Evolutionary conservation across 768 basidiomycete genomes (phyloP), one percentile per base, ranked within the genome.

Genomic region (Nidularia pulvinata): DNA sequence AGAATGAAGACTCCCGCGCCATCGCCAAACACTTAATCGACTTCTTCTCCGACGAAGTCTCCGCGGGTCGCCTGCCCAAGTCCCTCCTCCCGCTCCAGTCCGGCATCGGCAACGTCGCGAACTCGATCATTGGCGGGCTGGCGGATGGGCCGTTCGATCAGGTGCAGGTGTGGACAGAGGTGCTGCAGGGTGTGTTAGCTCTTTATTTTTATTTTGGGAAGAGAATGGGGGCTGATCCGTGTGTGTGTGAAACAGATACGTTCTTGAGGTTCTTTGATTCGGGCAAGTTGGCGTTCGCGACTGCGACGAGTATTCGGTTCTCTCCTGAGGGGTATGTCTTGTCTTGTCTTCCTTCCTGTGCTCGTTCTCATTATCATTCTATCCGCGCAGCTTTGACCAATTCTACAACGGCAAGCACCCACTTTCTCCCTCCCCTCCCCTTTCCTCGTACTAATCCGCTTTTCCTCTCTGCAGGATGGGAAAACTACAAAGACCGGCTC

Each of bases 121-220:
- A 80, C 53, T 75, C 72, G 0, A 79, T 80, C 52, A 80, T 80
- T 52, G 78, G 77, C 2, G 77, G 77, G 3, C 65, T 79, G 1
- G 77, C 77, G 0, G 75, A 74, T 0, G 78, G 77, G 1, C 77
- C 78, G 1, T 80, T 79, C 46, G 73, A 80, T 34, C 67, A 75
- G 48, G 77, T 80, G 6, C 74, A 76, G 59, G 78, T 78, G 11
- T 80, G 77, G 76, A 80, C 77, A 5, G 78, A 78, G 61, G 78
- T 79, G 1, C 57, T 80, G 32, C 77, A 77, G 56, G 73, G 72
- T 69, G 46, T 6, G 52, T 37, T 52, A 9, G 16, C 19, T 7
- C 4, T 10, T 4, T 30, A 46, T n/a, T 37, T 25, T 11, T 16
- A 32, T 42, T 16, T 35, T 35, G 33, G 13, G 11, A 5, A 33